Base-by-base conservation (phyloP, 306 rosid species). In the Vigna unguiculata region DNA sequence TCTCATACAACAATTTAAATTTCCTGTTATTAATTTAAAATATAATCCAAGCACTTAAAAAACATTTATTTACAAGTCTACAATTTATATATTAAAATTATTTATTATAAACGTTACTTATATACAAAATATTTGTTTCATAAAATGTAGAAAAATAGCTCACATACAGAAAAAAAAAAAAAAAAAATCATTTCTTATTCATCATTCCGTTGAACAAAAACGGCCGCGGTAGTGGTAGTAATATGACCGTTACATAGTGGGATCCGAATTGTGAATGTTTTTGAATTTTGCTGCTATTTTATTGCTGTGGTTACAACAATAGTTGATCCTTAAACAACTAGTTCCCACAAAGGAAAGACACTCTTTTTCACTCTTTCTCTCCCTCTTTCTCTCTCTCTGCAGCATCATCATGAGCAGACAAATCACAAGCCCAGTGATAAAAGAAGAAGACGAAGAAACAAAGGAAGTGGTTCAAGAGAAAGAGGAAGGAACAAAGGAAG, bases 301-400 rank as follows among this genome's bases (percentile, higher is more conserved):
- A 17, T 16, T 25, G 45, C 17, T 69, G 25, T 24, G 12, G 2
- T 20, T 7, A 10, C 21, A 5, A 30, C 32, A 51, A 70, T 34
- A 58, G 62, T 86, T 7, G 80, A 88, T 77, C 1, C 79, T 34
- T 52, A 61, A 86, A 46, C 45, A 28, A 15, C 75, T 36, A 73
- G 74, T 68, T 69, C 61, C 66, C 63, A 80, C 40, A n/a, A 71
- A 66, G 80, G 77, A 73, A 83, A 79, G 81, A 71, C 71, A 16
- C 41, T 12, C 1, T 45, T 52, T 47, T 60, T 19, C 74, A 62
- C 43, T 0, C 12, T 14, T 17, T 45, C 60, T 54, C 73, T 45
- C 74, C 16, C 49, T n/a, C 38, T 24, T 5, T 66, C 7, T 36
- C 46, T 36, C 46, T 59, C 82, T 55, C 51, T 72, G 62, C 22